Percentiles rank a stretch among this genome's conserved stretches.
Evolutionary conservation across 2,329 filamentous ascomycete genomes (phyloP).

Genomic region (Claviceps digitariae): DNA sequence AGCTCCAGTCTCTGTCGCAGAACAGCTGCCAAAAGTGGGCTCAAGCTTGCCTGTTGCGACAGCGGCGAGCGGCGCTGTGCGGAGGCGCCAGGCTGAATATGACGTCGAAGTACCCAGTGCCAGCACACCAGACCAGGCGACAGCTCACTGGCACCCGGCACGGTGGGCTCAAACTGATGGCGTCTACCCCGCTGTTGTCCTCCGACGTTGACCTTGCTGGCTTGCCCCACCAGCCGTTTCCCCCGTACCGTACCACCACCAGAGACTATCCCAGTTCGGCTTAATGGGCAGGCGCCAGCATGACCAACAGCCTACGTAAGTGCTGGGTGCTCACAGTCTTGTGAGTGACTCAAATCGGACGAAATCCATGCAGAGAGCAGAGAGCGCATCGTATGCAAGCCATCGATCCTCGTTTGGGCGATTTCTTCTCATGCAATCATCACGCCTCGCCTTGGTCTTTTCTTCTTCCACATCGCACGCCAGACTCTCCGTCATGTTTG

Average conservation of each 20-base stretch:
- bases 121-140: too few relatives aligned
- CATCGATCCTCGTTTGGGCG: background rate
- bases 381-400: background rate
- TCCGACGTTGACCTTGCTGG: background rate
- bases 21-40: background rate
- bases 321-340: background rate
- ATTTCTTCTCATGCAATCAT: background rate
- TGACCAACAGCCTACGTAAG: background rate
- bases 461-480: background rate
- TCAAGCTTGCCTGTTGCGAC: background rate
- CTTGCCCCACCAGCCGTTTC: background rate
- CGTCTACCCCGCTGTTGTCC: background rate
- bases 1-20: conserved; percentile 2
- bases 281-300: background rate
- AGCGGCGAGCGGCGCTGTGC: background rate
- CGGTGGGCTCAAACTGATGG: too few relatives aligned
- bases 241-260: background rate
- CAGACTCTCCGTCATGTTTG: background rate
- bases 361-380: background rate
- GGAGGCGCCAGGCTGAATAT: background rate
- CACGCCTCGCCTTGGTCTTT: background rate
- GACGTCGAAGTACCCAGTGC: conserved; percentile 3
- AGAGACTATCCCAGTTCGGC: background rate
- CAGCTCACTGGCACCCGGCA: too few relatives aligned
- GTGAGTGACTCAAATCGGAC: background rate